A percentile compares a stretch with the other conserved stretches of the same genome.
Evolutionary conservation across 495 filamentous ascomycete genomes (phyloP).

Genomic region (Penicillium subrubescens): DNA sequence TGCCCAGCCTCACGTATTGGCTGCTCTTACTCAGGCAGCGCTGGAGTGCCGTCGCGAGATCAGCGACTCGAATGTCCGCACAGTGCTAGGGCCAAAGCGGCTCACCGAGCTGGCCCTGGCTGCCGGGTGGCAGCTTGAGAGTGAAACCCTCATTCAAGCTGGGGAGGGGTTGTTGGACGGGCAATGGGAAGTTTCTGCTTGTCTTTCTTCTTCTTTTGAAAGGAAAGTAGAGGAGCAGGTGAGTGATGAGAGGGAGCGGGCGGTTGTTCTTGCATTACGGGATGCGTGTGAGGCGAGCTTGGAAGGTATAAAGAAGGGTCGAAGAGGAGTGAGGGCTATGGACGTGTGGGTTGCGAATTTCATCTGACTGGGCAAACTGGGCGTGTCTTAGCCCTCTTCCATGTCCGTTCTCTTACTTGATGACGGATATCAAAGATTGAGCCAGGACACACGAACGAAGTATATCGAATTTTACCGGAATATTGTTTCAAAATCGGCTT

Average conservation of each 20-base stretch:
- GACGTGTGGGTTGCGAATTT: neutral
- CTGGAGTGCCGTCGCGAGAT: neutral
- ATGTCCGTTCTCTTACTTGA: neutral
- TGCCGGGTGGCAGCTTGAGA: conserved; percentile 34
- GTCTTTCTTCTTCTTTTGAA: neutral
- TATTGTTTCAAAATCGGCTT: too few relatives aligned
- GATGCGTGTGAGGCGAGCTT: neutral
- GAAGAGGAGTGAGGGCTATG: neutral
- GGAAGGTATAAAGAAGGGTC: neutral
- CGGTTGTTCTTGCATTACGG: neutral
- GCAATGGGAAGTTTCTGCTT: neutral
- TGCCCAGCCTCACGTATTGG: neutral
- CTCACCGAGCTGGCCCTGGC: conserved; percentile 32
- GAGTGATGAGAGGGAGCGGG: neutral
- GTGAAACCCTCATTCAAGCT: conserved; percentile 2
- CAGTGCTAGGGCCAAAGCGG: conserved; percentile 35
- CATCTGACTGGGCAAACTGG: neutral
- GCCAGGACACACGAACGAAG: too few relatives aligned
- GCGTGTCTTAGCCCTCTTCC: neutral
- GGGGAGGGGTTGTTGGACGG: neutral
- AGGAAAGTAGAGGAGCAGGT: neutral
- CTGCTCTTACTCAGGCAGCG: neutral
- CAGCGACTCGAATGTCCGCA: conserved; percentile 47
- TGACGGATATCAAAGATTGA: too few relatives aligned
- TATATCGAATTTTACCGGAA: too few relatives aligned